Evolutionary conservation across 2,329 filamentous ascomycete species (phyloP), one percentile per base, ranked within the genome.

Genomic region (Penicillium sp.): DNA sequence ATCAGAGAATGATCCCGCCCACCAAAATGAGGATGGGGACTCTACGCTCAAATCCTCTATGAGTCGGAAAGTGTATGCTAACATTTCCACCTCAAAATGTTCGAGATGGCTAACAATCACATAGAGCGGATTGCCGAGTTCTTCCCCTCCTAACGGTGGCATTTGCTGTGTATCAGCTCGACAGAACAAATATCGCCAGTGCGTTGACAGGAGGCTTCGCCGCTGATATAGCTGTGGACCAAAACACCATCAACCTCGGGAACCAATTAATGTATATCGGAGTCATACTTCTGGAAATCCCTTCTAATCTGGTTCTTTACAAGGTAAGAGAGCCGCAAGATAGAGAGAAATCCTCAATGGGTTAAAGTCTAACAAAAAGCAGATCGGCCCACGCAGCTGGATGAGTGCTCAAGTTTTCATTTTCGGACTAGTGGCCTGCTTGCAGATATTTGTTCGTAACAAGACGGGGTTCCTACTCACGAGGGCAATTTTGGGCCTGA

Each of bases 251-350:
- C 43, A 78, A 78, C 36, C 53, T 77, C 0, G 74, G 75, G 0
- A 77, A 77, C 40, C 74, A 77, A 46, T 53, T 77, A 7, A 74
- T 77, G 72, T 77, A 74, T 43, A 58, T 74, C 20, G 72, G 71
- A 0, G 74, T 74, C 7, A 70, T 77, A 2, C 49, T 74, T 2
- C 53, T 76, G 1, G 73, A 77, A 40, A 77, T 78, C 2, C 75
- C 74, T 0, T 74, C 68, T 13, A 78, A 77, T 46, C 64, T 77
- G 46, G 19, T 60, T 1, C 39, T 62, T 3, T 55, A 60, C 33
- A 46, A 36, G 35, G 54, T 55, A 40, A 18, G 17, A 17, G 10
- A 14, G 2, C 17, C 6, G 8, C 2, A 13, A n/a, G n/a, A n/a
- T n/a, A n/a, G n/a, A n/a, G n/a, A n/a, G n/a, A n/a, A n/a, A n/a